phyloP scores from a whole-genome alignment of 2,329 filamentous ascomycete species.

The Pezicula neosporulosa region DNA sequence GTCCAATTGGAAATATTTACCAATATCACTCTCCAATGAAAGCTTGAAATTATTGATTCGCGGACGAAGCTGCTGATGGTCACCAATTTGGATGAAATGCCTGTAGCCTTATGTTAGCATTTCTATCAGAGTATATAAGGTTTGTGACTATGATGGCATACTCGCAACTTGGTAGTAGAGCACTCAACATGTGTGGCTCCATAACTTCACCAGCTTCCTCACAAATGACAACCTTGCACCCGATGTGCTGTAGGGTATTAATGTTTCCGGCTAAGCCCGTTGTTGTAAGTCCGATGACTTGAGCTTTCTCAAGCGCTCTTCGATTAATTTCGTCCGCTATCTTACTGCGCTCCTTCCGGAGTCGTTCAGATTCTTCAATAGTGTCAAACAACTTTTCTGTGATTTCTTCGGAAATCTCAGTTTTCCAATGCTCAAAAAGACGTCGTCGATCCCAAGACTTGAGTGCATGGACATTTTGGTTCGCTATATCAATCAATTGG shows the following conservation, averaged over 20 bases:
- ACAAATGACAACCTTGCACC: slow-evolving; percentile 28
- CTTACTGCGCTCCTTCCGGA: neutral
- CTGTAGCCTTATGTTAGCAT: too few species aligned
- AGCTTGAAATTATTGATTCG: slow-evolving; percentile 19
- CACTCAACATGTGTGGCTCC: slow-evolving; percentile 37
- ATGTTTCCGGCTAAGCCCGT: slow-evolving; percentile 46
- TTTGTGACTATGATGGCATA: too few species aligned
- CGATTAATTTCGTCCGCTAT: slow-evolving; percentile 13
- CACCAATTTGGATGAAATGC: slow-evolving; percentile 40
- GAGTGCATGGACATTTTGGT: slow-evolving; percentile 5
- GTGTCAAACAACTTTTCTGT: slow-evolving; percentile 10
- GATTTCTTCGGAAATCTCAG: slow-evolving; percentile 4
- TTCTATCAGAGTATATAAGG: too few species aligned
- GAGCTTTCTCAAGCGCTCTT: slow-evolving; percentile 11
- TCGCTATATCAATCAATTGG: slow-evolving; percentile 4
- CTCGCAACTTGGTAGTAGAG: slow-evolving; percentile 31
- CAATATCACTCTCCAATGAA: slow-evolving; percentile 26
- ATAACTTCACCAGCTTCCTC: slow-evolving; percentile 41
- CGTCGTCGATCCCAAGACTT: slow-evolving; percentile 3
- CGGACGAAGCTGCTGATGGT: slow-evolving; percentile 39
- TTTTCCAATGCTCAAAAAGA: slow-evolving; percentile 10
- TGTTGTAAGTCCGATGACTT: slow-evolving; percentile 52
- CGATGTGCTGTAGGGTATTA: slow-evolving; percentile 17
- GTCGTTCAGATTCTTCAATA: neutral
- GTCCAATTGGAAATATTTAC: slow-evolving; percentile 20